Evolutionary conservation across 2,329 filamentous ascomycete genomes (phyloP), one percentile per base, ranked within the genome.

Genomic region (Cytospora paraplurivora): DNA sequence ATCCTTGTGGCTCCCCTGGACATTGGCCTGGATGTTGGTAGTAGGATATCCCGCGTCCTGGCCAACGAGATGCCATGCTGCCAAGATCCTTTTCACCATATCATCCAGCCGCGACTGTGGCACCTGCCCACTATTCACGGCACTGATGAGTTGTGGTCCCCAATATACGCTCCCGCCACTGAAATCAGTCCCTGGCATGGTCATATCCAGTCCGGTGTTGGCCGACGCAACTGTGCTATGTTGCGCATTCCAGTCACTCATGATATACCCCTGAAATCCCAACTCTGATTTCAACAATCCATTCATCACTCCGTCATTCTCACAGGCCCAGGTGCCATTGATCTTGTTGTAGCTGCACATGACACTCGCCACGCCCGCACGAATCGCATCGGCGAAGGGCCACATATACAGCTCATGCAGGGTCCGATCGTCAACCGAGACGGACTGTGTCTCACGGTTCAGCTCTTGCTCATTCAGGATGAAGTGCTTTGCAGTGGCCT

Each of bases 281-380:
- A 95, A 81, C 73, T 92, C 87, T 15, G 81, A 76, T 75, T 92
- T 91, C 17, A 92, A 77, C 4, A 92, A 72, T 56, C 82, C 81
- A 71, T 88, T 88, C 60, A 90, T 71, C 3, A 79, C 75, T 56
- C 83, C 77, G 64, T 83, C 82, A 74, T 88, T 90, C 71, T 88
- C 83, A 73, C 89, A 92, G 6, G 82, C 81, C 75, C 87, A 90
- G 15, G 84, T 87, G 67, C 86, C 85, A 74, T 91, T 90, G 72
- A 91, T 76, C 72, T 87, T 87, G 72, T 90, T 88, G 75, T 91
- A 91, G 19, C 85, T 87, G 76, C 89, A 92, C 89, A 92, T 91
- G 52, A 89, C 76, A 3, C 83, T 81, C 1, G 84, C 86, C 3
- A 88, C 86, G 51, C 88, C 87, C 32, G 88, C 84, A 67, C 82